Percentiles rank a stretch among this genome's conserved stretches.
Evolutionary conservation across 2,329 filamentous ascomycete species (phyloP).

Genomic region (Myriangium duriaei): DNA sequence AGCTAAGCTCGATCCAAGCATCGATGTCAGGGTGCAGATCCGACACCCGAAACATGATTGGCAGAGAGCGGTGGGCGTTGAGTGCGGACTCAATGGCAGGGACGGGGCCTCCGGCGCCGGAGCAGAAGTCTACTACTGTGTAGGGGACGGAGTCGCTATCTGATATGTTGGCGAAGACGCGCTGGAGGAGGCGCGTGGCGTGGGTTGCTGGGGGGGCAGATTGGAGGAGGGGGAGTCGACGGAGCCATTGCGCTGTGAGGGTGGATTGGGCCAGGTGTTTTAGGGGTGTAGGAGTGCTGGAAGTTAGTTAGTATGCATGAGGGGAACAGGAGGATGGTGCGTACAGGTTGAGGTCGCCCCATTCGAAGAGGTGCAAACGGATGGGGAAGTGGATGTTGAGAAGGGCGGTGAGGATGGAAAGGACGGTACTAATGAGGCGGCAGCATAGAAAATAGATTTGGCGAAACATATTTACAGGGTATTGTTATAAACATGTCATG

Average conservation of each 20-base stretch:
- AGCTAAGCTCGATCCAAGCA: constrained; percentile 22
- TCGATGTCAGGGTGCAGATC: constrained; percentile 29
- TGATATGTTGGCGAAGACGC: constrained; percentile 17
- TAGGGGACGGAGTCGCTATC: constrained; percentile 41
- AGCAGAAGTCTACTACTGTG: constrained; percentile 63
- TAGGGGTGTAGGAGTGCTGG: constrained; percentile 54
- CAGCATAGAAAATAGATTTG: background rate
- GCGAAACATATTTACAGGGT: background rate
- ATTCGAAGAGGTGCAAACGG: constrained; percentile 20
- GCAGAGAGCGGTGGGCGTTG: constrained; percentile 17
- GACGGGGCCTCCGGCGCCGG: constrained; percentile 49
- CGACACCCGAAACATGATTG: constrained; percentile 27
- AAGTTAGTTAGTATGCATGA: background rate
- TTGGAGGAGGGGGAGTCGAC: constrained; percentile 46
- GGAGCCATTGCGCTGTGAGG: constrained; percentile 52
- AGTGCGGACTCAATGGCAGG: constrained; percentile 25
- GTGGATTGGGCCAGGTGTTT: constrained; percentile 53
- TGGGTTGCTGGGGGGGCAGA: constrained; percentile 45
- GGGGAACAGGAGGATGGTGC: constrained; percentile 5
- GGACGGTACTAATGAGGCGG: background rate
- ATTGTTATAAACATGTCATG: too few relatives aligned
- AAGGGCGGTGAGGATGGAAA: background rate
- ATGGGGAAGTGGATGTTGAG: constrained; percentile 4
- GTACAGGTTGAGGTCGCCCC: constrained; percentile 20
- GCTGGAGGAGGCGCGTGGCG: constrained; percentile 45